phyloP scores from a whole-genome alignment of 75 land plant genomes.

The Cryptomeria japonica region DNA sequence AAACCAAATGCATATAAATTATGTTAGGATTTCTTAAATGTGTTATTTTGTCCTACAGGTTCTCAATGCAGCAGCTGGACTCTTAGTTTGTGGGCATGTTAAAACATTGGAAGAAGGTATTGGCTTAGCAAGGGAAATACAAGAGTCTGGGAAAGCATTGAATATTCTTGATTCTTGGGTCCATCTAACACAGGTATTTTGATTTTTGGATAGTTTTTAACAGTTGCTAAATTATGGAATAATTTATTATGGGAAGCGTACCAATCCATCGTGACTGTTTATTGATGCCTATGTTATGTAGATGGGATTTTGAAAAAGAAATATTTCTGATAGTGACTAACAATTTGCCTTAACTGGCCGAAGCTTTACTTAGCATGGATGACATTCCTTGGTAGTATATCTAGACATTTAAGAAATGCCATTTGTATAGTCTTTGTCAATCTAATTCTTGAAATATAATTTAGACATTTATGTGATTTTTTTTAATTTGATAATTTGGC shows the following conservation, averaged over 20 bases:
- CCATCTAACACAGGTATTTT: conserved; percentile 28
- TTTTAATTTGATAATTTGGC: too few species aligned
- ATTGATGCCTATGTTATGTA: background rate
- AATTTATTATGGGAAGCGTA: background rate
- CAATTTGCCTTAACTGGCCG: background rate
- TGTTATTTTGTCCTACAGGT: conserved; percentile 32
- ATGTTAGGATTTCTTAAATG: background rate
- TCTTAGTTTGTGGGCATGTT: conserved; percentile 58
- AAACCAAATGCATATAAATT: background rate
- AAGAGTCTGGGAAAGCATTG: conserved; percentile 69
- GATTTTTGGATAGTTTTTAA: background rate
- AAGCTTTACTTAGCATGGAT: background rate
- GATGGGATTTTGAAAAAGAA: background rate
- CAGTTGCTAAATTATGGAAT: background rate
- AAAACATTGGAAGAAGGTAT: conserved; percentile 53
- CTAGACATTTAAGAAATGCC: background rate
- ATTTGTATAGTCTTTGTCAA: background rate
- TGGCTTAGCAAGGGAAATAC: conserved; percentile 56
- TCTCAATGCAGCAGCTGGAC: conserved; percentile 81
- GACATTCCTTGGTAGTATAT: background rate
- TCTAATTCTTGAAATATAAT: background rate
- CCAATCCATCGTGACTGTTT: background rate
- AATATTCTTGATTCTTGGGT: conserved; percentile 63
- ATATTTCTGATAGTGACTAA: background rate
- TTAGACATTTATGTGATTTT: too few species aligned